Percentiles rank a stretch among this genome's conserved stretches.
Conservation (phyloP, 1,139 yeast genomes). For the Trichomonascaceae sp. region DNA sequence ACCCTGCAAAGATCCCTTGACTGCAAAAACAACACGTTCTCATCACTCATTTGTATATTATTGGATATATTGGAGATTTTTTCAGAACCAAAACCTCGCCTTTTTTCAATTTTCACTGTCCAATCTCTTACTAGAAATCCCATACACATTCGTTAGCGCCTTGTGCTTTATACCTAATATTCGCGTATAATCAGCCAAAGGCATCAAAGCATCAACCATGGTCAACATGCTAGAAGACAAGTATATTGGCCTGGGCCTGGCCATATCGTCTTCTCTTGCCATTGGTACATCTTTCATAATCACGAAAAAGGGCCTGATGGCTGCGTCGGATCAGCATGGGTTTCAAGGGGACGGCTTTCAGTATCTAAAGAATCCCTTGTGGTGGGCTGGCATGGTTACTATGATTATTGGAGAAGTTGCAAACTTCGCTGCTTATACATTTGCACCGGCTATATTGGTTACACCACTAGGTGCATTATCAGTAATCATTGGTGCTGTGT, state of each 20-base stretch:
- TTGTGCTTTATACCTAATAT: neutral
- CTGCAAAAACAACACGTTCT: neutral
- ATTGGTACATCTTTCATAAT: constrained; percentile 87
- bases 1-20: neutral
- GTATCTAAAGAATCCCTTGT: constrained; percentile 75
- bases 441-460: constrained; percentile 89
- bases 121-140: neutral
- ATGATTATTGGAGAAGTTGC: constrained; percentile 94
- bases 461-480: constrained; percentile 90
- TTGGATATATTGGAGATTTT: neutral
- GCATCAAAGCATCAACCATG: constrained; percentile 18
- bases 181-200: neutral
- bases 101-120: neutral
- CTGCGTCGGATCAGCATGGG: constrained; percentile 62
- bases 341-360: constrained; percentile 51
- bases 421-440: constrained; percentile 90
- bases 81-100: neutral
- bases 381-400: constrained; percentile 93
- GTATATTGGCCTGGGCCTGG: constrained; percentile 83
- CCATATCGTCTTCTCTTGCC: constrained; percentile 82
- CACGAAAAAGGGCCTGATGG: constrained; percentile 80
- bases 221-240: constrained; percentile 53
- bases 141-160: neutral
- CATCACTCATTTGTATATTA: neutral
- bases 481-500: constrained; percentile 80